phyloP scores from a whole-genome alignment of 2,329 filamentous ascomycete genomes.

The Verticillium nonalfalfae region DNA sequence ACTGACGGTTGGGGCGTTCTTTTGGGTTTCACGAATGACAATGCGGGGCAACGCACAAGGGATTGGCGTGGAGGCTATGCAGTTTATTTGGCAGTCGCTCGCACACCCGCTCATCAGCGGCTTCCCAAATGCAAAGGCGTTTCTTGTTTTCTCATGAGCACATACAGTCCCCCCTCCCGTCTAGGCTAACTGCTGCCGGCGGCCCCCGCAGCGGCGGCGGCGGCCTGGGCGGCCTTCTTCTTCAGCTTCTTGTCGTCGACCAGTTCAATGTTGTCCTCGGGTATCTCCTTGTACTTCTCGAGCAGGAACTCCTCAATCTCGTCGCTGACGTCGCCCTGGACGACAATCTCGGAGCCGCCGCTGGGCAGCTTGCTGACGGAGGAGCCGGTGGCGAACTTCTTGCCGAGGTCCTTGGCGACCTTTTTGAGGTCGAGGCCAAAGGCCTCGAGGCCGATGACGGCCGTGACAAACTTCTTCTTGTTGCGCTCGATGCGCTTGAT shows the following conservation, averaged over 20 bases:
- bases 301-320: slow-evolving; percentile 88
- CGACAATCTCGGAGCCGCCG: slow-evolving; percentile 91
- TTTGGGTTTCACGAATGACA: not conserved
- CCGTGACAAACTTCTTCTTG: slow-evolving; percentile 95
- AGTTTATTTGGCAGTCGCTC: not conserved
- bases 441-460: slow-evolving; percentile 82
- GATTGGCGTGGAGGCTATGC: not conserved
- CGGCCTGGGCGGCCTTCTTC: slow-evolving; percentile 1
- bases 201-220: not conserved
- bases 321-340: slow-evolving; percentile 93
- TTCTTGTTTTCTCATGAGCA: not conserved
- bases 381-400: slow-evolving; percentile 94
- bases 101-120: not conserved
- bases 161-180: not conserved
- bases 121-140: not conserved
- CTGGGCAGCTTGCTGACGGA: slow-evolving; percentile 84
- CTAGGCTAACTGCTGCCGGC: not conserved
- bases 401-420: slow-evolving; percentile 91
- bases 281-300: slow-evolving; percentile 84
- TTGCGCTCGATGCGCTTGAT: slow-evolving; percentile 98
- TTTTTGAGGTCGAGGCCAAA: slow-evolving; percentile 95
- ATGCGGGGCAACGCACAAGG: not conserved
- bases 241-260: slow-evolving; percentile 96
- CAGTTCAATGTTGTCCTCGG: slow-evolving; percentile 90
- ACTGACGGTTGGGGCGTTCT: not conserved